These are phyloP conservation scores for Mitragyna speciosa DNA, from an alignment of 257 asterid genomes.

Conservation along the genomic window DNA sequence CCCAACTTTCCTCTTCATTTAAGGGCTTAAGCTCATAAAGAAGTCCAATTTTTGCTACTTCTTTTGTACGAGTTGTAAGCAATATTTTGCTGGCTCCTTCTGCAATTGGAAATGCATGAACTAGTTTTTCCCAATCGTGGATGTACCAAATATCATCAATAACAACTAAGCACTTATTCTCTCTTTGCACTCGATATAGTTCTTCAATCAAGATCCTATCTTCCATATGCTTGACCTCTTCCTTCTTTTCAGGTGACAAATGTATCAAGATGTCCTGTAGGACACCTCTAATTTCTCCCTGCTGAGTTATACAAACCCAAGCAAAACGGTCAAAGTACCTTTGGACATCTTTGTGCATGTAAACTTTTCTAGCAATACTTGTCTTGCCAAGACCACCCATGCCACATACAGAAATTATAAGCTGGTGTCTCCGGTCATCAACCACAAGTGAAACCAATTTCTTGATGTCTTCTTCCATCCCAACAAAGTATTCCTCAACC, in stretches of 20 bases:
- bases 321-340: conserved; percentile 17
- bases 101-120: background rate
- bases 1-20: conserved; percentile 3
- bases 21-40: background rate
- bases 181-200: background rate
- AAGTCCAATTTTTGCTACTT: background rate
- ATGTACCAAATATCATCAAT: conserved; percentile 10
- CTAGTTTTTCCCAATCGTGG: background rate
- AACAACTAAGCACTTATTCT: conserved; percentile 2
- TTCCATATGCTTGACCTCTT: background rate
- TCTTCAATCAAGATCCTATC: background rate
- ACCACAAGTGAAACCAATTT: conserved; percentile 4
- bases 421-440: background rate
- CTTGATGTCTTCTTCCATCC: conserved; percentile 24
- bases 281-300: conserved; percentile 10
- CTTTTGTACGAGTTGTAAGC: background rate
- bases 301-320: conserved; percentile 30
- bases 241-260: background rate
- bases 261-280: conserved; percentile 22
- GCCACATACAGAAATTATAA: conserved; percentile 23
- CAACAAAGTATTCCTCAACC: conserved; percentile 16
- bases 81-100: background rate
- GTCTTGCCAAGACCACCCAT: conserved; percentile 41
- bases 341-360: conserved; percentile 10
- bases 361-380: conserved; percentile 27